These are phyloP conservation scores for Vinca minor DNA, from an alignment of 257 asterid genomes.

Conservation along the genomic window DNA sequence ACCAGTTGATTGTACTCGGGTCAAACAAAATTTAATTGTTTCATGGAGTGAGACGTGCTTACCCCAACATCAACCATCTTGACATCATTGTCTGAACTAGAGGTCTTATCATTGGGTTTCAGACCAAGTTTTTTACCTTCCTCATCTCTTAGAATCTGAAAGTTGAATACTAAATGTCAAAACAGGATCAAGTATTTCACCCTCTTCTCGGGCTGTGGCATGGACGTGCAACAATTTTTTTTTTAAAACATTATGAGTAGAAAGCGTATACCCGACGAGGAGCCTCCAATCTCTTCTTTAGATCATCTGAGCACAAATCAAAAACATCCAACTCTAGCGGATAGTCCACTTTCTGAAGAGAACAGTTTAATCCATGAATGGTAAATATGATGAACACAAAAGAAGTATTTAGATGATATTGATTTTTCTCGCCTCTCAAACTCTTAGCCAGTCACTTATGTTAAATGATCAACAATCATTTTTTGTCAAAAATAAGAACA, in stretches of 20 bases:
- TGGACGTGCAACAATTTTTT: neutral
- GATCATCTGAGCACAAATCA: slow-evolving; percentile 92
- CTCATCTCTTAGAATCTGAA: slow-evolving; percentile 77
- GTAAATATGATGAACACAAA: neutral
- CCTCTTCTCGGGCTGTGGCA: neutral
- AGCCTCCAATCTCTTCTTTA: slow-evolving; percentile 67
- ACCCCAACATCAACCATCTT: slow-evolving; percentile 87
- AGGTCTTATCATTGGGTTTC: slow-evolving; percentile 52
- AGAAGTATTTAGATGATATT: neutral
- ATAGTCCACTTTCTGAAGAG: slow-evolving; percentile 86
- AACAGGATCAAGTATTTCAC: neutral
- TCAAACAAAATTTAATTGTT: no score
- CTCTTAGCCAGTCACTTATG: neutral
- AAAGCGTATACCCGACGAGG: slow-evolving; percentile 71
- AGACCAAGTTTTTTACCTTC: slow-evolving; percentile 86
- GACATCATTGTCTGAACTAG: slow-evolving; percentile 48
- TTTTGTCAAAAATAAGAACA: no score
- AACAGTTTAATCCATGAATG: neutral
- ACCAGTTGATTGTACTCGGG: slow-evolving; percentile 3
- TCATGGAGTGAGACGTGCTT: slow-evolving; percentile 15
- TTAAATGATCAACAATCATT: neutral
- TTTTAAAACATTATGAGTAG: slow-evolving; percentile 2
- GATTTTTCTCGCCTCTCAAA: neutral
- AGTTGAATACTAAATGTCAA: slow-evolving; percentile 12
- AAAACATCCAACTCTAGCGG: slow-evolving; percentile 89